Base-by-base conservation (phyloP, 106 monocot genomes). In the Alisma plantagoaquatica region DNA sequence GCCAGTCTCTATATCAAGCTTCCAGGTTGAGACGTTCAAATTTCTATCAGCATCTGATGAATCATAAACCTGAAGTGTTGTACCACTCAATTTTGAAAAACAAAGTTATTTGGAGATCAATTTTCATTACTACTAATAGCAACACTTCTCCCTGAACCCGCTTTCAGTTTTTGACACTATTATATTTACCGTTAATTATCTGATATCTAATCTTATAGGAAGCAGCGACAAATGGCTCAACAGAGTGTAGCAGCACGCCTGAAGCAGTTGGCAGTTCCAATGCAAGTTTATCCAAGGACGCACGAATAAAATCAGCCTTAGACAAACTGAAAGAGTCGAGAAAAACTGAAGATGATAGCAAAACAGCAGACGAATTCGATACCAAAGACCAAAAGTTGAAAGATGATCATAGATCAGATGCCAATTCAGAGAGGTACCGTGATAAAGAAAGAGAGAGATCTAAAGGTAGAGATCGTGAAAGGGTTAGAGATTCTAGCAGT, bases 321-420 rank as follows among this genome's bases (percentile, higher is more conserved):
- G 77, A 78, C 31, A 84, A 81, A 55, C 38, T 64, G 35, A 84
- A 81, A 70, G 87, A 88, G 26, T 61, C 74, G 11, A 86, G 72
- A 64, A 80, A 72, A 51, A 62, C 16, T 59, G 79, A 78, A 27
- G 73, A 82, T 46, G 76, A 73, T 52, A 32, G 26, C 14, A 79
- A 79, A 56, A 45, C 49, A 28, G 60, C 52, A 53, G 48, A 49
- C 47, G 82, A 74, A n/a, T 41, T 29, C 11, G 76, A 76, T 43
- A 23, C 28, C 2, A 86, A 79, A 71, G 81, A 58, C 42, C 42
- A 78, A 28, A 88, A 70, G 52, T 19, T 66, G 4, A 83, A 64
- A 61, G 57, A 41, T 57, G 87, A 73, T 2, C 17, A 43, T 35
- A 75, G 62, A 28, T 9, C 25, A 27, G 85, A 80, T 53, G 26